A percentile compares a stretch with the other conserved stretches of the same genome.
Conservation (phyloP, 768 basidiomycete species). For the Leccinellum rugosiceps region DNA sequence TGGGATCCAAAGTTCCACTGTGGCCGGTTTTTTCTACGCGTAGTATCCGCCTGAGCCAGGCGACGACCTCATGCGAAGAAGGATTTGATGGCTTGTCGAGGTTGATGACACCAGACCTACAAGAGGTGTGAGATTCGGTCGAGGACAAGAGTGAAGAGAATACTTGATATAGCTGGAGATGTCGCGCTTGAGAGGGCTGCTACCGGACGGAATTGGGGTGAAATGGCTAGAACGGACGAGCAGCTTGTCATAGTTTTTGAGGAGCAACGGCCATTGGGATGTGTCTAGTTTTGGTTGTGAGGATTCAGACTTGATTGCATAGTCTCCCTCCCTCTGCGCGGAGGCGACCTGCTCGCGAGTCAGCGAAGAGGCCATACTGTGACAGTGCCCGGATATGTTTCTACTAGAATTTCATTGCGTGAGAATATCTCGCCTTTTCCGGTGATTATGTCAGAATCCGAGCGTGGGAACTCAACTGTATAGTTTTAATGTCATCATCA, state of each 20-base stretch:
- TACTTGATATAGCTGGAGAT: constrained; percentile 89
- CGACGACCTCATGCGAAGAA: constrained; percentile 98
- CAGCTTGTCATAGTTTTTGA: constrained; percentile 99
- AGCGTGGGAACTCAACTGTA: constrained; percentile 44
- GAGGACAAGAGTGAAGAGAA: background rate
- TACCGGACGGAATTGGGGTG: constrained; percentile 94
- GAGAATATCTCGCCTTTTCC: constrained; percentile 10
- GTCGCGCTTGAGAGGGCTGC: constrained; percentile 93
- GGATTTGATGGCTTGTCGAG: constrained; percentile 99
- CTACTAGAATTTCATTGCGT: background rate
- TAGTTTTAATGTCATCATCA: constrained; percentile 38
- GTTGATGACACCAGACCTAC: constrained; percentile 97
- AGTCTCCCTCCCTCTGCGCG: constrained; percentile 74
- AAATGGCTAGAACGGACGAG: constrained; percentile 95
- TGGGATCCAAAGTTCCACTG: constrained; percentile 97
- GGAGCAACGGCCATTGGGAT: constrained; percentile 93
- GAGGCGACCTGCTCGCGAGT: constrained; percentile 68
- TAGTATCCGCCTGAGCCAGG: constrained; percentile 96
- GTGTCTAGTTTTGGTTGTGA: constrained; percentile 81
- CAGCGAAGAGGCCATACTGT: constrained; percentile 35
- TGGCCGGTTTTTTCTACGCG: constrained; percentile 98
- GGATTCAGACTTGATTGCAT: constrained; percentile 76
- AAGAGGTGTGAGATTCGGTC: constrained; percentile 2
- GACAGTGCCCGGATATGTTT: background rate
- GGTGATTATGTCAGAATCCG: constrained; percentile 8